Evolutionary conservation across 2,329 filamentous ascomycete genomes (phyloP), one percentile per base, ranked within the genome.

Genomic region (Talaromyces marneffei): DNA sequence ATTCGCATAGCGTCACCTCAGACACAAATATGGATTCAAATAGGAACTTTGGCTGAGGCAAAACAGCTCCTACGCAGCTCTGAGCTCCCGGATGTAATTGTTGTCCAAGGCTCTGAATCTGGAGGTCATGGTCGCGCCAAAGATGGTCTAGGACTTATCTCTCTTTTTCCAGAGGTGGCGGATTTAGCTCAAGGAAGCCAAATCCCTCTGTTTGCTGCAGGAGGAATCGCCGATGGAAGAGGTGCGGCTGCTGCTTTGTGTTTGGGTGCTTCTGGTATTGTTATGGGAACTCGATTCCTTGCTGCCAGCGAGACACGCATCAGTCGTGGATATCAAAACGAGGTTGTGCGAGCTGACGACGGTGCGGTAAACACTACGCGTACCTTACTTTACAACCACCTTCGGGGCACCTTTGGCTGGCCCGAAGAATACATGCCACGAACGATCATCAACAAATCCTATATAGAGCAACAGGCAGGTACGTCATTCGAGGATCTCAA

Each of bases 211-310:
- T 61, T 85, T 14, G 82, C 82, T 1, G 81, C 82, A 0, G 83
- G 83, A 2, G 82, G 82, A 0, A 79, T 85, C 27, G 73, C 75
- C 0, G 82, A 85, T 61, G 82, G 81, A 0, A 72, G 82, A 20
- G 82, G 82, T 0, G 72, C 79, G 0, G 79, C 79, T 6, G 82
- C 82, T 0, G 79, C 80, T 1, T 69, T 84, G 12, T 71, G 75
- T 1, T 74, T 85, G 0, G 83, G 84, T 0, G 82, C 83, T 0
- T 70, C 74, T 0, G 87, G 83, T 0, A 78, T 81, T 0, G 83
- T 79, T 0, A 79, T 90, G 77, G 87, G 87, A 0, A 89, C 87
- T 0, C 78, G 85, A 7, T 86, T 88, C 61, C 77, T 90, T 0
- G 85, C 85, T 3, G 65, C 77, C 0, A 70, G 66, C 0, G 83